Conservation (phyloP, 176 grass and related monocot genomes). For the Triticum monococcum region DNA sequence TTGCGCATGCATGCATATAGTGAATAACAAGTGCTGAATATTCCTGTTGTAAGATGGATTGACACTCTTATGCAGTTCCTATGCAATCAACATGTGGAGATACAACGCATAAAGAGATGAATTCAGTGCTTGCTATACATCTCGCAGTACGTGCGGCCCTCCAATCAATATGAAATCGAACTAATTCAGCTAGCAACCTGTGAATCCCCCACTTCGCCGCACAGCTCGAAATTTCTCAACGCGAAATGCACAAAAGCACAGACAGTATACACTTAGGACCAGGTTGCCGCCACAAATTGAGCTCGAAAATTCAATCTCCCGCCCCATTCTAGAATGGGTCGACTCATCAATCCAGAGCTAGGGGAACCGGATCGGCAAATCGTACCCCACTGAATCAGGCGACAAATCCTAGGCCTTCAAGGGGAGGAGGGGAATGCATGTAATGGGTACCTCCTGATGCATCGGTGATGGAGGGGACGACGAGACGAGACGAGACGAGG, state of each 20-base stretch:
- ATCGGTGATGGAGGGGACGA: not conserved
- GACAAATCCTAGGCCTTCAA: not conserved
- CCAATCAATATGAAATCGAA: constrained; percentile 14
- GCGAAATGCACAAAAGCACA: not conserved
- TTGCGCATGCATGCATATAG: not conserved
- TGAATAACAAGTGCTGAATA: not conserved
- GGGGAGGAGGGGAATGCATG: not conserved
- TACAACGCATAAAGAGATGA: constrained; percentile 51
- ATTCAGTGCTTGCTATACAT: constrained; percentile 53
- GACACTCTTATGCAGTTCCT: not conserved
- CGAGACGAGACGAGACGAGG: not conserved
- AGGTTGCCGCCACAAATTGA: not conserved
- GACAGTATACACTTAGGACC: not conserved
- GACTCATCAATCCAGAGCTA: not conserved
- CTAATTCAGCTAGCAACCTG: not conserved
- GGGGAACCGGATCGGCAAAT: not conserved
- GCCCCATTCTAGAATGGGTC: not conserved
- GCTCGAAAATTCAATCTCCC: not conserved
- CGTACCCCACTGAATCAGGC: too few relatives aligned
- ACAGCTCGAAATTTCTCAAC: not conserved
- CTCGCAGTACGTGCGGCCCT: constrained; percentile 76
- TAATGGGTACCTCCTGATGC: not conserved
- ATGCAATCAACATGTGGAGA: constrained; percentile 32
- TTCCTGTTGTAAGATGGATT: not conserved
- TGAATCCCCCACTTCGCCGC: not conserved